Conservation (phyloP, 768 basidiomycete species). For the Astraeus odoratus region DNA sequence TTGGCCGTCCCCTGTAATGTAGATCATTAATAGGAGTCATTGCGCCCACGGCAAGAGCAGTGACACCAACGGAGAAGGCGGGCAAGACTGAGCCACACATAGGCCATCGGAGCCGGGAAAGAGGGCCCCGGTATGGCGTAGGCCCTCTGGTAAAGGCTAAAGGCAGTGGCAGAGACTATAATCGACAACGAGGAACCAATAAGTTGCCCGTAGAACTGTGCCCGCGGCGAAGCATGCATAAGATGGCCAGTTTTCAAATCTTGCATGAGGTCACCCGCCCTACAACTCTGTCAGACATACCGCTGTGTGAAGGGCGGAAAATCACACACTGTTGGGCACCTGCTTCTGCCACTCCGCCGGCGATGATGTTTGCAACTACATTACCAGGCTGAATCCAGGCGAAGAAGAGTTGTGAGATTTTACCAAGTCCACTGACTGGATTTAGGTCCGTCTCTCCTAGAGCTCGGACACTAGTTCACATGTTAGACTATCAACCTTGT, state of each 20-base stretch:
- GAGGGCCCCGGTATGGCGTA: slow-evolving; percentile 89
- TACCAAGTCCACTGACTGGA: slow-evolving; percentile 88
- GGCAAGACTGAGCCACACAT: slow-evolving; percentile 83
- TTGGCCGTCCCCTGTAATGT: slow-evolving; percentile 61
- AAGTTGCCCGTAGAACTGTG: slow-evolving; percentile 91
- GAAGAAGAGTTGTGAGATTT: slow-evolving; percentile 90
- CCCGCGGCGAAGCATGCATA: slow-evolving; percentile 84
- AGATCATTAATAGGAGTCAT: slow-evolving; percentile 4
- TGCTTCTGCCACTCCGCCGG: slow-evolving; percentile 93
- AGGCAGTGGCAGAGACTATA: slow-evolving; percentile 82
- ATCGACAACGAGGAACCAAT: slow-evolving; percentile 88
- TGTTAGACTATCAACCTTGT: slow-evolving; percentile 5
- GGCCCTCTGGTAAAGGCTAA: slow-evolving; percentile 77
- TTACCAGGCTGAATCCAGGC: slow-evolving; percentile 93
- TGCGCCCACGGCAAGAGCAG: not conserved
- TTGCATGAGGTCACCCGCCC: slow-evolving; percentile 97
- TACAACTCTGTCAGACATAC: slow-evolving; percentile 22
- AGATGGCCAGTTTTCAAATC: slow-evolving; percentile 96
- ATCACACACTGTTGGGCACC: slow-evolving; percentile 79
- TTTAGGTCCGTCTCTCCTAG: slow-evolving; percentile 94
- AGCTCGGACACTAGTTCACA: slow-evolving; percentile 66
- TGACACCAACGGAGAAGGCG: slow-evolving; percentile 59
- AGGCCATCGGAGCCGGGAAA: slow-evolving; percentile 95
- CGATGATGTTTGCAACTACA: slow-evolving; percentile 96
- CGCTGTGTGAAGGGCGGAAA: not conserved